Percentiles rank a stretch among this genome's conserved stretches.
Evolutionary conservation across 164 flowering plant species (phyloP).

Genomic region (Taxillus chinensis): DNA sequence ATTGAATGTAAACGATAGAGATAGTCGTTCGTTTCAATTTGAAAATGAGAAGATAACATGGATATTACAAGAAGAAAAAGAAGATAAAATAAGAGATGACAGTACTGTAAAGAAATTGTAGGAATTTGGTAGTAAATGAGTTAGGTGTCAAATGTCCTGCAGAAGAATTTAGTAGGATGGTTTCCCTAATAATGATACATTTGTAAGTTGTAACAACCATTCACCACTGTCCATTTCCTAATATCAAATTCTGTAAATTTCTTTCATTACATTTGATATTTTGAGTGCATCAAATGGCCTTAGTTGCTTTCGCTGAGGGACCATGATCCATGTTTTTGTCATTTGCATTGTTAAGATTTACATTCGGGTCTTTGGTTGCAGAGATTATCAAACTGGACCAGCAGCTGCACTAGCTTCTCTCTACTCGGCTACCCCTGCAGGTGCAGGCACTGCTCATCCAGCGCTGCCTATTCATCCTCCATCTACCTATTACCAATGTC

Average conservation of each 20-base stretch:
- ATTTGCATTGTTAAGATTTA: background rate
- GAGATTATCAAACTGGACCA: constrained; percentile 1
- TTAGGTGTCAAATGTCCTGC: background rate
- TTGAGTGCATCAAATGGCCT: background rate
- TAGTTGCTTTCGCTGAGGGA: background rate
- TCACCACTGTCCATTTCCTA: background rate
- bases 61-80: background rate
- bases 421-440: background rate
- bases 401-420: background rate
- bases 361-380: background rate
- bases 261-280: background rate
- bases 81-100: background rate
- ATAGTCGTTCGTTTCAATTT: background rate
- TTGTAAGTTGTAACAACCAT: too few species aligned
- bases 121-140: background rate
- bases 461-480: background rate
- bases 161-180: background rate
- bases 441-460: background rate
- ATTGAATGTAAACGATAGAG: background rate
- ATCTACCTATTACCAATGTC: background rate
- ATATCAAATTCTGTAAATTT: background rate
- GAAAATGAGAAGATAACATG: background rate
- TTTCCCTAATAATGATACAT: background rate
- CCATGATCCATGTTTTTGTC: background rate
- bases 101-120: background rate